A percentile compares a stretch with the other conserved stretches of the same genome.
phyloP scores from a whole-genome alignment of 306 rosid species.

The Vigna reflexopilosa region DNA sequence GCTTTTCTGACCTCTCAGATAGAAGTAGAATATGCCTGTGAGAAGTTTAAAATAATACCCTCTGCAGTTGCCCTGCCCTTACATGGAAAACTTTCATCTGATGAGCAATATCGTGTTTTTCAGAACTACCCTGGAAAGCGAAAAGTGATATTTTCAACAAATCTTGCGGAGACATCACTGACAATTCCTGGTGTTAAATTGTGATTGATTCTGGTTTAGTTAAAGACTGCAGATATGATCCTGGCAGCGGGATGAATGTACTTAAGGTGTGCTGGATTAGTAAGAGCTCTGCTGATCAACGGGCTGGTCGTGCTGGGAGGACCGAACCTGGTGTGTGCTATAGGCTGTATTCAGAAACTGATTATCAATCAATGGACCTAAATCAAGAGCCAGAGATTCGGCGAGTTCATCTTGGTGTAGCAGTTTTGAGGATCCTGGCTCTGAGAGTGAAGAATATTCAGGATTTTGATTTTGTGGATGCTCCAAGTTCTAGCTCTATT shows the following conservation, averaged over 20 bases:
- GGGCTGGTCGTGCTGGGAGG: slow-evolving; percentile 99
- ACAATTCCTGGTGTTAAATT: slow-evolving; percentile 96
- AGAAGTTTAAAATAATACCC: slow-evolving; percentile 65
- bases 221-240: slow-evolving; percentile 87
- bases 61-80: slow-evolving; percentile 75
- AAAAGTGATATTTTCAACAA: slow-evolving; percentile 90
- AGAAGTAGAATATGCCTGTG: slow-evolving; percentile 98
- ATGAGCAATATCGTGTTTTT: slow-evolving; percentile 81
- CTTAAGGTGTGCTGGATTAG: slow-evolving; percentile 88
- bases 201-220: slow-evolving; percentile 88
- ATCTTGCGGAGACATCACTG: slow-evolving; percentile 93
- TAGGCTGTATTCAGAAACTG: slow-evolving; percentile 82
- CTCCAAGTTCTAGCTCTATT: slow-evolving; percentile 84
- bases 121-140: slow-evolving; percentile 70
- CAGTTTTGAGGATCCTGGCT: slow-evolving; percentile 89
- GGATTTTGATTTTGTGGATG: slow-evolving; percentile 89
- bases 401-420: slow-evolving; percentile 97
- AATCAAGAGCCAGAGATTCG: slow-evolving; percentile 97
- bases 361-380: slow-evolving; percentile 68
- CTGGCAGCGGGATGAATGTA: slow-evolving; percentile 88
- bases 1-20: slow-evolving; percentile 94
- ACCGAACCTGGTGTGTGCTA: slow-evolving; percentile 92
- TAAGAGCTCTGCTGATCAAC: slow-evolving; percentile 91
- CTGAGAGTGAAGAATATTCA: slow-evolving; percentile 74
- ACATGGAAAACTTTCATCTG: slow-evolving; percentile 86